Conservation (phyloP, 1,139 yeast genomes). For the Suhomyces choctaworum region DNA sequence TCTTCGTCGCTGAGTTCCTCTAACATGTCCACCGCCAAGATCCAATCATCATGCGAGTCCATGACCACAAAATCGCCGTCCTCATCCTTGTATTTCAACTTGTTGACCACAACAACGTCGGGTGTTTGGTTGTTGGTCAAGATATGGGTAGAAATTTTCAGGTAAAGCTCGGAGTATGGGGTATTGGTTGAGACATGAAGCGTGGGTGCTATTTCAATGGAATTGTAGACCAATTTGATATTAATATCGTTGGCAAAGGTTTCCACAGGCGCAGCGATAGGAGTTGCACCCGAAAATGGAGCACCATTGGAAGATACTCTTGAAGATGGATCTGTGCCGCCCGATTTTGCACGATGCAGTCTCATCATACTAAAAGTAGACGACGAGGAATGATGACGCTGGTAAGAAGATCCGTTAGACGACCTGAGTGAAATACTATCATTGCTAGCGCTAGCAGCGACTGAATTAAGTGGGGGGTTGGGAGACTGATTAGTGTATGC, state of each 20-base stretch:
- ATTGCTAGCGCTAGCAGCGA: constrained; percentile 10
- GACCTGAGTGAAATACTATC: constrained; percentile 28
- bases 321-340: constrained; percentile 15
- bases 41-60: constrained; percentile 79
- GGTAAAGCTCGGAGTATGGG: constrained; percentile 49
- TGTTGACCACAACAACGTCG: constrained; percentile 42
- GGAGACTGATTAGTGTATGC: constrained; percentile 18
- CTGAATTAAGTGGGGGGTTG: constrained; percentile 10
- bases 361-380: constrained; percentile 51
- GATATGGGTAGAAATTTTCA: constrained; percentile 38
- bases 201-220: constrained; percentile 34
- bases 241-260: constrained; percentile 20
- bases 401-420: constrained; percentile 32
- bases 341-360: constrained; percentile 30
- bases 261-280: constrained; percentile 10
- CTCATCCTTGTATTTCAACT: constrained; percentile 85
- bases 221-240: constrained; percentile 55
- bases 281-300: constrained; percentile 7
- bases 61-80: constrained; percentile 92
- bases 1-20: constrained; percentile 36
- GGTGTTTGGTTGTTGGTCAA: constrained; percentile 32
- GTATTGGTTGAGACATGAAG: constrained; percentile 46
- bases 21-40: constrained; percentile 54
- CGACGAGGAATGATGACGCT: constrained; percentile 47
- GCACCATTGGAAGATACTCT: constrained; percentile 14